A percentile compares a stretch with the other conserved stretches of the same genome.
Evolutionary conservation across 2,329 filamentous ascomycete genomes (phyloP).

Genomic region (Pochonia chlamydosporia): DNA sequence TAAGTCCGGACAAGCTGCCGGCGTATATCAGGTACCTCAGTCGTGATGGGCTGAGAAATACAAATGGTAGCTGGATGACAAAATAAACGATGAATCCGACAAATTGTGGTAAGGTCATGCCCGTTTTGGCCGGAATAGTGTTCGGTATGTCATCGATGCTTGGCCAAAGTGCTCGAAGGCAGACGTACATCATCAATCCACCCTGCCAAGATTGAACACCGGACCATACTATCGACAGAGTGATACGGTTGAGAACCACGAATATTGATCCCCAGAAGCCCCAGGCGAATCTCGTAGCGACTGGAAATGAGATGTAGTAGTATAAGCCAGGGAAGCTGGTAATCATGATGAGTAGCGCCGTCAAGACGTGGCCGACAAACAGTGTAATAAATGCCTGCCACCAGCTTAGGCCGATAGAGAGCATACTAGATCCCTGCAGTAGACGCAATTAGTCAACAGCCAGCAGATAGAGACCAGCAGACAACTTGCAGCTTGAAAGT

Average conservation of each 20-base stretch:
- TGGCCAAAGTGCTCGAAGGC: slow-evolving; percentile 20
- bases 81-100: slow-evolving; percentile 25
- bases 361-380: neutral
- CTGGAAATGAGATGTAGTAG: slow-evolving; percentile 38
- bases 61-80: slow-evolving; percentile 27
- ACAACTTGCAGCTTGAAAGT: slow-evolving; percentile 4
- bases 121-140: slow-evolving; percentile 15
- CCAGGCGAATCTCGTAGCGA: slow-evolving; percentile 32
- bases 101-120: slow-evolving; percentile 20
- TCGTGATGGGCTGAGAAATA: slow-evolving; percentile 36
- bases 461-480: neutral
- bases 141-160: slow-evolving; percentile 19
- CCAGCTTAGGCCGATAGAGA: slow-evolving; percentile 2
- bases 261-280: slow-evolving; percentile 35
- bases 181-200: slow-evolving; percentile 15
- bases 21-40: slow-evolving; percentile 24
- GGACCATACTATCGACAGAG: slow-evolving; percentile 34
- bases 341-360: neutral
- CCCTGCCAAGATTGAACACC: slow-evolving; percentile 27
- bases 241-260: slow-evolving; percentile 31
- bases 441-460: neutral
- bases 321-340: slow-evolving; percentile 2
- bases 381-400: slow-evolving; percentile 3
- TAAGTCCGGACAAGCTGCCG: slow-evolving; percentile 24
- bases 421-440: slow-evolving; percentile 5